A percentile compares a stretch with the other conserved stretches of the same genome.
phyloP scores from a whole-genome alignment of 257 asterid genomes.

The Rubia yunnanensis region DNA sequence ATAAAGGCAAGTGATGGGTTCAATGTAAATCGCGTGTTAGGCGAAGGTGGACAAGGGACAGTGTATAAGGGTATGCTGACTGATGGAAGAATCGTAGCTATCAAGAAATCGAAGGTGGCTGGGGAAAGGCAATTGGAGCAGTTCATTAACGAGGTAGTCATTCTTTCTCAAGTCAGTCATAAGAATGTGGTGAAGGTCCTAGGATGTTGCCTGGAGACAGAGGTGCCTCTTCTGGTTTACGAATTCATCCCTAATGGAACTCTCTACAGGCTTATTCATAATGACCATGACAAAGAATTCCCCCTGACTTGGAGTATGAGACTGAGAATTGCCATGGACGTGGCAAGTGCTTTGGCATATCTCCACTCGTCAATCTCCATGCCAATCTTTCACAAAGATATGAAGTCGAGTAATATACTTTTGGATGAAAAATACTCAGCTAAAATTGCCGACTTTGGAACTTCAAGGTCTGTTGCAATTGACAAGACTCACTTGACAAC shows the following conservation, averaged over 20 bases:
- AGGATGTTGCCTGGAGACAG: conserved; percentile 13
- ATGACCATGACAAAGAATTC: not conserved
- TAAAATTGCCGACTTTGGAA: conserved; percentile 14
- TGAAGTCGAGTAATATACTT: conserved; percentile 11
- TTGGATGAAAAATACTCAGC: conserved; percentile 6
- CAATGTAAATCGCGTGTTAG: conserved; percentile 8
- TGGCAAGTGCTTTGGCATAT: conserved; percentile 7
- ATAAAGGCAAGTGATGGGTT: conserved; percentile 6
- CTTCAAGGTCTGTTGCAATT: conserved; percentile 7
- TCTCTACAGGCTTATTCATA: conserved; percentile 4
- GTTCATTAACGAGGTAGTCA: conserved; percentile 11
- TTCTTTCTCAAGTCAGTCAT: conserved; percentile 15
- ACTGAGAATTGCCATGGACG: conserved; percentile 4
- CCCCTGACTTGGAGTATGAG: conserved; percentile 2
- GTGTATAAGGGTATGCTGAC: conserved; percentile 13
- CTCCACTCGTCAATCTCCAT: conserved; percentile 8
- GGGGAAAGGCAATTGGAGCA: conserved; percentile 7
- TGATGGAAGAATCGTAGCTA: conserved; percentile 15
- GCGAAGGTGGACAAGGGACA: conserved; percentile 13
- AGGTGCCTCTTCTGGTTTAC: conserved; percentile 8
- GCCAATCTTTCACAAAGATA: conserved; percentile 10
- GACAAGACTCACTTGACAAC: conserved; percentile 11
- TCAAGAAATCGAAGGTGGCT: not conserved
- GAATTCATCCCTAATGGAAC: conserved; percentile 11
- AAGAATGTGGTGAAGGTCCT: conserved; percentile 11